phyloP scores from a whole-genome alignment of 345 rosid genomes.

The Gossypium rotundifolium region DNA sequence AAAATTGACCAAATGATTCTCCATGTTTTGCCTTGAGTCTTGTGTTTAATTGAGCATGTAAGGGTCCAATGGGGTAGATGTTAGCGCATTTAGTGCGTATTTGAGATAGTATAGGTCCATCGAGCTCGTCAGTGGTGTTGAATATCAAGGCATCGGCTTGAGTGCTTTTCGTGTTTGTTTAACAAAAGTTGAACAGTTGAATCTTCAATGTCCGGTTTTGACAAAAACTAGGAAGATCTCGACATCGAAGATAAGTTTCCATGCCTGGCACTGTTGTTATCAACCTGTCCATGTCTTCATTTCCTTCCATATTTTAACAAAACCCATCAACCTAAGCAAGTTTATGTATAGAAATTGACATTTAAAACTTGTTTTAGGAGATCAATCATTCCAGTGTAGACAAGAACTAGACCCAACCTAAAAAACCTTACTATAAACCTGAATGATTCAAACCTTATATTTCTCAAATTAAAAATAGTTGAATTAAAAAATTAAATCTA shows the following conservation, averaged over 20 bases:
- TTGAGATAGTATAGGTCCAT: conserved; percentile 36
- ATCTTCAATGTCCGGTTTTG: conserved; percentile 18
- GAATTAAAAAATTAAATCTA: too few relatives aligned
- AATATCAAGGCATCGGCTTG: conserved; percentile 34
- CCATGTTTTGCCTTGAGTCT: conserved; percentile 5
- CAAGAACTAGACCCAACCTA: too few relatives aligned
- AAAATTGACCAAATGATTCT: conserved; percentile 9
- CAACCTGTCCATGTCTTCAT: conserved; percentile 42
- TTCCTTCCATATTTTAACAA: conserved; percentile 15
- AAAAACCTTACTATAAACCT: too few relatives aligned
- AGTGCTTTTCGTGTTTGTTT: not conserved
- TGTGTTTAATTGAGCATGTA: conserved; percentile 24
- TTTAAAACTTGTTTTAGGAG: not conserved
- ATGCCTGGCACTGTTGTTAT: conserved; percentile 35
- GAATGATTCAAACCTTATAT: too few relatives aligned
- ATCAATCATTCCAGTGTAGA: too few relatives aligned
- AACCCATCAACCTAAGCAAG: not conserved
- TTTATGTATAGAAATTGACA: not conserved
- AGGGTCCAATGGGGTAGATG: conserved; percentile 52
- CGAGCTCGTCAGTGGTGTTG: conserved; percentile 65
- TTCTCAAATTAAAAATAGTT: too few relatives aligned
- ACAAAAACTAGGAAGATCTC: conserved; percentile 52
- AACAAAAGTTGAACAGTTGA: not conserved
- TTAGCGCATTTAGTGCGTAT: conserved; percentile 36
- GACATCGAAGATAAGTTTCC: conserved; percentile 33